These are phyloP conservation scores for Coniosporium apollinis DNA, from an alignment of 495 filamentous ascomycete species.

Conservation along the genomic window DNA sequence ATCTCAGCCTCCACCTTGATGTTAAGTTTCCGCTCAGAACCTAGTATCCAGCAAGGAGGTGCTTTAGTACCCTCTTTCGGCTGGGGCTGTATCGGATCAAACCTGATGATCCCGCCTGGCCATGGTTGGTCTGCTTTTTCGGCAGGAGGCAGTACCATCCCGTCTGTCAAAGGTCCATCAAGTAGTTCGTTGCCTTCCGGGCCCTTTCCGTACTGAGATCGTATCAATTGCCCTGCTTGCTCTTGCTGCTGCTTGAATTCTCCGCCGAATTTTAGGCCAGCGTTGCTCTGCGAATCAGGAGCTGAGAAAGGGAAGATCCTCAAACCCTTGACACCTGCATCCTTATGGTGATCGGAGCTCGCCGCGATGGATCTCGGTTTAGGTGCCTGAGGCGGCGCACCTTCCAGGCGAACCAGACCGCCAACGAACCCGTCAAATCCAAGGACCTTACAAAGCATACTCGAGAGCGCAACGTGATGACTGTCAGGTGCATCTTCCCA, in stretches of 20 bases:
- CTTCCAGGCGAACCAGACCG: constrained; percentile 72
- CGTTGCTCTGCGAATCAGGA: constrained; percentile 32
- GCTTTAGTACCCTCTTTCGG: constrained; percentile 30
- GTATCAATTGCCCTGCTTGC: constrained; percentile 41
- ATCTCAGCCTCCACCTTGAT: constrained; percentile 59
- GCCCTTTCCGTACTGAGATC: constrained; percentile 34
- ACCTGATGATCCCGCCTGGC: constrained; percentile 62
- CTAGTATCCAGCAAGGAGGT: constrained; percentile 53
- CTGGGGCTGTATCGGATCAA: constrained; percentile 37
- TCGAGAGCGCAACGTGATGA: constrained; percentile 60
- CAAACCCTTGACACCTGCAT: constrained; percentile 25
- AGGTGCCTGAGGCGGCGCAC: constrained; percentile 43
- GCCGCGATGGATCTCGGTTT: constrained; percentile 31
- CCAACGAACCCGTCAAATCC: constrained; percentile 58
- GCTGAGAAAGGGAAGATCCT: constrained; percentile 65
- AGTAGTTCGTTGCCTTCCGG: constrained; percentile 44
- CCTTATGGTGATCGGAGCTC: constrained; percentile 22
- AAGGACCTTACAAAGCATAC: constrained; percentile 53
- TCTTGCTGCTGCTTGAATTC: constrained; percentile 63
- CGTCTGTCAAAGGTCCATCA: constrained; percentile 79
- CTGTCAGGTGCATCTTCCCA: constrained; percentile 84
- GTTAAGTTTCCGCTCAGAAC: constrained; percentile 51
- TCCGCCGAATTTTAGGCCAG: constrained; percentile 73
- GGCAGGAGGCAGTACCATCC: constrained; percentile 46
- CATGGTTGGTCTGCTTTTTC: constrained; percentile 24